Conservation (phyloP, 2,329 filamentous ascomycete genomes). For the Aspergillus sp. region DNA sequence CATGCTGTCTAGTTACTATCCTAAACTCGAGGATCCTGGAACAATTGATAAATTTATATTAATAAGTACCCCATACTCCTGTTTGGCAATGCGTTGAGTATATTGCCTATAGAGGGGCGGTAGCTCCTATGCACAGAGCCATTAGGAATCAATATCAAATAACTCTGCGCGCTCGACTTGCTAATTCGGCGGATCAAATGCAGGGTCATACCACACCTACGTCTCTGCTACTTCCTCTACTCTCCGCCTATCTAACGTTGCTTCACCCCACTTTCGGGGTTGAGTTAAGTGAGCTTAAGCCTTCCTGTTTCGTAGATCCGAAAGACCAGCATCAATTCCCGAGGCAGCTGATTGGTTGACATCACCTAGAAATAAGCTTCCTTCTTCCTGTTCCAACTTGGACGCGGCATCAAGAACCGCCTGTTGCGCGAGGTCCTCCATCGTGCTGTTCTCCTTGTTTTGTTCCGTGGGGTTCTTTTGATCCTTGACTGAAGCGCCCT, state of each 20-base stretch:
- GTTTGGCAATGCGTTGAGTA: neutral
- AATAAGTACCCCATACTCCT: neutral
- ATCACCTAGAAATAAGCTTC: slow-evolving; percentile 27
- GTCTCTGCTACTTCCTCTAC: neutral
- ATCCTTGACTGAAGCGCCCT: slow-evolving; percentile 19
- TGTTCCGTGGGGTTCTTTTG: slow-evolving; percentile 16
- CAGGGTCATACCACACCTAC: neutral
- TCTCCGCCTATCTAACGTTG: neutral
- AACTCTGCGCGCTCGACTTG: neutral
- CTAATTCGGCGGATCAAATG: neutral
- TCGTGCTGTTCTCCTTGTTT: slow-evolving; percentile 11
- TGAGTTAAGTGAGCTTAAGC: slow-evolving; percentile 12
- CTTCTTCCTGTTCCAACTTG: slow-evolving; percentile 31
- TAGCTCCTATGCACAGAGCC: neutral
- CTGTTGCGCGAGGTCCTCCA: slow-evolving; percentile 30
- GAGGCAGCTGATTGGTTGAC: slow-evolving; percentile 20
- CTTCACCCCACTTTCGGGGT: neutral
- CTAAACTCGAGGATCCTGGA: neutral
- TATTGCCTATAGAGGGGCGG: neutral
- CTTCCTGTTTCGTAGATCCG: slow-evolving; percentile 67
- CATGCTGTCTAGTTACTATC: neutral
- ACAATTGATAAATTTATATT: neutral
- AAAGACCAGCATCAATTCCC: slow-evolving; percentile 68
- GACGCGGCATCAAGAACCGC: slow-evolving; percentile 37
- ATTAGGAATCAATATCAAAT: neutral